Percentiles rank a stretch among this genome's conserved stretches.
These are phyloP conservation scores for Gaillardinia entomophila DNA, from an alignment of 805 yeast species.

Conservation along the genomic window DNA sequence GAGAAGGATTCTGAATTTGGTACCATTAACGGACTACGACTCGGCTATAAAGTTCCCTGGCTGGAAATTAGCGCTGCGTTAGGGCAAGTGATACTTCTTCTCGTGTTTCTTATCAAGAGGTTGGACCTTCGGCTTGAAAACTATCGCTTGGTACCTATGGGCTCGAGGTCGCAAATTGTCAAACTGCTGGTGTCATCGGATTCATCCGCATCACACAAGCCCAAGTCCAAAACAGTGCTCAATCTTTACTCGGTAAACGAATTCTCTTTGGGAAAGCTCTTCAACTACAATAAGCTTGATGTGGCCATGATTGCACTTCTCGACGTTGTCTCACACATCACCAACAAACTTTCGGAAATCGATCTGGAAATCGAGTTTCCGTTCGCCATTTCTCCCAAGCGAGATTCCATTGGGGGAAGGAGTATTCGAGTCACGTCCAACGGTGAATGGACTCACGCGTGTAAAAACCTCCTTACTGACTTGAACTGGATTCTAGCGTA, in stretches of 20 bases:
- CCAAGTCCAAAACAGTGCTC: constrained; percentile 33
- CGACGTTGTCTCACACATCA: constrained; percentile 53
- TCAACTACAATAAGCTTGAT: constrained; percentile 74
- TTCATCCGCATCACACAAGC: neutral
- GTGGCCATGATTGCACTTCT: constrained; percentile 75
- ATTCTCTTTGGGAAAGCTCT: constrained; percentile 61
- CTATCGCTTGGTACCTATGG: constrained; percentile 73
- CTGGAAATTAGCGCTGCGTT: constrained; percentile 87
- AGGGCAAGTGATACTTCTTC: constrained; percentile 72
- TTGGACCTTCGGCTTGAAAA: constrained; percentile 50
- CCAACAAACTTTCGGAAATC: constrained; percentile 31
- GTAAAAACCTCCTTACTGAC: constrained; percentile 74
- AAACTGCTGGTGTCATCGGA: constrained; percentile 28
- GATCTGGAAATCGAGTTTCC: constrained; percentile 65
- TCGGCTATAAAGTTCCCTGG: constrained; percentile 84
- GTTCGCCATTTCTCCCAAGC: constrained; percentile 49
- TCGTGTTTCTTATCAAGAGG: constrained; percentile 58
- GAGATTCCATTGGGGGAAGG: constrained; percentile 71
- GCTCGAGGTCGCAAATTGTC: constrained; percentile 75
- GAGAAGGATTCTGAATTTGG: constrained; percentile 68
- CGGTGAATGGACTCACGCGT: constrained; percentile 86
- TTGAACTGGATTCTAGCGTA: constrained; percentile 79
- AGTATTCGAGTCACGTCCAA: constrained; percentile 68
- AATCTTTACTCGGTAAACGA: constrained; percentile 67
- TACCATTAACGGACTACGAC: constrained; percentile 75